Evolutionary conservation across 2,329 filamentous ascomycete species (phyloP), one percentile per base, ranked within the genome.

Genomic region (Fusarium sp.): DNA sequence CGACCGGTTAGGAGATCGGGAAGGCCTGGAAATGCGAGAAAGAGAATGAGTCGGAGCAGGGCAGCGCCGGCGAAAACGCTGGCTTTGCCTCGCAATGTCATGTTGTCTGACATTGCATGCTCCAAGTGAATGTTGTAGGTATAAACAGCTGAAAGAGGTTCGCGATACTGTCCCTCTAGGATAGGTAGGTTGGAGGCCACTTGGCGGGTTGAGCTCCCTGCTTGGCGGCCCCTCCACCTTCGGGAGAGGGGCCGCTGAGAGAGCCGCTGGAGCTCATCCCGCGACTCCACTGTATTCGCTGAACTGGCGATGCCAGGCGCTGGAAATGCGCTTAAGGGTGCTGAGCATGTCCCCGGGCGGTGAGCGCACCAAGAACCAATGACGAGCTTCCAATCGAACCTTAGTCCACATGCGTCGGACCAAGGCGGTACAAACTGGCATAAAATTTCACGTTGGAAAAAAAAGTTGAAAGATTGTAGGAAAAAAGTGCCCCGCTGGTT

Each of bases 1-100:
- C 96, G 92, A 70, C 92, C 92, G 22, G 94, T 96, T 68, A 99
- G 86, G 68, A 97, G 86, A 79, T 94, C 90, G 55, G 95, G 93
- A 42, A 99, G 85, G 40, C 88, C 88, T 68, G 96, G 94, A 78
- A 98, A 97, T 61, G 90, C 85, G 63, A 90, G 85, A 79, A 94
- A 94, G 56, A 98, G 87, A 59, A 93, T 82, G 65, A 98, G 85
- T 73, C 96, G 91, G 73, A 98, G 84, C 68, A 90, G 87, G 59
- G 92, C 91, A 62, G 94, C 95, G 55, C 89, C 89, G 65, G 86
- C 85, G 78, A 94, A 97, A 62, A 98, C 86, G 76, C 81, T 80
- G 67, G 79, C 79, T 74, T 81, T 82, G 75, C 79, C 79, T 79
- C 77, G 80, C 72, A 80, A 74, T 70, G 79, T 79, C 80, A 81